Evolutionary conservation across 257 asterid species (phyloP), one percentile per base, ranked within the genome.

Genomic region (Salvia miltiorrhiza): DNA sequence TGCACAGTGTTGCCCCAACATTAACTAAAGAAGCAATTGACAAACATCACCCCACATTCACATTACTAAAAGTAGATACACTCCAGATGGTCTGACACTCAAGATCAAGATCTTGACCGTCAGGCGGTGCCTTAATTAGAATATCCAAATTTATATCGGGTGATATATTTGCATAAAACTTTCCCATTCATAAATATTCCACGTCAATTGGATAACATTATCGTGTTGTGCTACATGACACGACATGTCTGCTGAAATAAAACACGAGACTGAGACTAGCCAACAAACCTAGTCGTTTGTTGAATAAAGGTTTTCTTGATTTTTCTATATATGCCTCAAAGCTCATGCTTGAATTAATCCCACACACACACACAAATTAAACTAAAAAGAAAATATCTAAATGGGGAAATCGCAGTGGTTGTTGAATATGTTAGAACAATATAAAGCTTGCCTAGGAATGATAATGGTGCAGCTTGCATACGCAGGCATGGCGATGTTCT

Each of bases 401-500:
- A 77, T 81, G 82, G 67, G 44, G 7, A 50, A 49, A 17, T 8
- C 7, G 1, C 10, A 37, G n/a, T 1, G 53, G n/a, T 48, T 67
- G 0, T 0, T 67, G 44, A 61, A 67, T 12, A 21, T 56, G 17
- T 10, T 70, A 53, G 73, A 64, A 63, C 76, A 64, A 43, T 63
- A 78, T 17, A 84, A 78, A 49, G 66, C 77, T 17, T 79, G 55
- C 16, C 17, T 84, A 10, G 88, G 62, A 14, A 81, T 87, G 86
- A 43, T 87, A 20, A 44, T 74, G 28, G 75, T 80, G 24, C 88
- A 82, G 69, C 58, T 81, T 54, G 70, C 76, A 5, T 82, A 66
- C 43, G 79, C 93, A 70, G 93, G 90, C 63, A 84, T 82, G 93
- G 77, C 93, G 7, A 64, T 86, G 33, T 78, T 86, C 56, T 82